Evolutionary conservation across 306 rosid genomes (phyloP).

Genomic region (Cicer bijugum): DNA sequence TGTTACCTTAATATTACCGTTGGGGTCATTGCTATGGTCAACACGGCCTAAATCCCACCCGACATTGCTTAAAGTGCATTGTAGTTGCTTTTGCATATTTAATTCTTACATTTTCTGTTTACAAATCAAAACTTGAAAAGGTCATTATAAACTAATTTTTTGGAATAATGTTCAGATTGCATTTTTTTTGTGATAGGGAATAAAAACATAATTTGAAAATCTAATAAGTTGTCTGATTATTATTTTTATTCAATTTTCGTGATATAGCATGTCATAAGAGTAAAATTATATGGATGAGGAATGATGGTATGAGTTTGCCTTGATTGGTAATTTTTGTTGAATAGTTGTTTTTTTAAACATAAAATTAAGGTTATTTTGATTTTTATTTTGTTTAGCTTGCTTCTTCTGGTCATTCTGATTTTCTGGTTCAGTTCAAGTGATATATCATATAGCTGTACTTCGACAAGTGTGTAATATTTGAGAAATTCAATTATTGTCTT

Average conservation of each 20-base stretch:
- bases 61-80: constrained; percentile 32
- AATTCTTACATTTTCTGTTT: constrained; percentile 5
- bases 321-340: constrained; percentile 24
- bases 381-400: constrained; percentile 25
- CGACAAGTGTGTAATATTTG: not conserved
- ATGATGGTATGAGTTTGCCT: constrained; percentile 16
- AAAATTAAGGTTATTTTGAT: constrained; percentile 27
- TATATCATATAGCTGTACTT: constrained; percentile 18
- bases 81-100: constrained; percentile 36
- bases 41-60: constrained; percentile 8
- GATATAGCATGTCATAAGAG: not conserved
- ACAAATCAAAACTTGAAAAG: constrained; percentile 10
- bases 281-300: constrained; percentile 23
- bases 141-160: not conserved
- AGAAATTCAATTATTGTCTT: constrained; percentile 31
- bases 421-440: constrained; percentile 9
- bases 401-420: constrained; percentile 21
- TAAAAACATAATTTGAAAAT: not conserved
- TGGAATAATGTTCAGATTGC: constrained; percentile 5
- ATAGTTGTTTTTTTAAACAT: not conserved
- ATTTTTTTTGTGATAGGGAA: constrained; percentile 16
- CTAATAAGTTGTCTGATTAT: constrained; percentile 1
- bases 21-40: not conserved
- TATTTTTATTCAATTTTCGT: not conserved
- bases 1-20: not conserved